These are phyloP conservation scores for Vanderwaltozyma verrucispora DNA, from an alignment of 805 yeast genomes.

Conservation along the genomic window DNA sequence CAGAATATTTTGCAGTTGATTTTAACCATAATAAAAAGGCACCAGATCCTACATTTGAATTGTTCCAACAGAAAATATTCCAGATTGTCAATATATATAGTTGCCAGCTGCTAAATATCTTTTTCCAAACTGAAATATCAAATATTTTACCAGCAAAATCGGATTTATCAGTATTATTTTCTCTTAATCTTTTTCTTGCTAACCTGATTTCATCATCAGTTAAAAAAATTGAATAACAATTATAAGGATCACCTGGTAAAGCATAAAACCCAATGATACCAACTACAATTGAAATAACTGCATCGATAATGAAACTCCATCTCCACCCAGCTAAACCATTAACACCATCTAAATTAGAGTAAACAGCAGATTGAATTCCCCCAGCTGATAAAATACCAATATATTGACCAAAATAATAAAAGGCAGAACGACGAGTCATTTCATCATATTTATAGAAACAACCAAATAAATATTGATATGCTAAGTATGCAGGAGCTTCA, in stretches of 20 bases:
- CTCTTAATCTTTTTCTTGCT: slow-evolving; percentile 35
- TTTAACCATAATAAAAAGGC: slow-evolving; percentile 51
- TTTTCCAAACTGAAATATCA: slow-evolving; percentile 40
- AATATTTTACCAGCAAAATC: slow-evolving; percentile 28
- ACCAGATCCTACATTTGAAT: slow-evolving; percentile 42
- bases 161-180: slow-evolving; percentile 27
- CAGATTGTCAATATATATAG: slow-evolving; percentile 42
- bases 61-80: slow-evolving; percentile 50
- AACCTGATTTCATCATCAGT: slow-evolving; percentile 47
- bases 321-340: slow-evolving; percentile 55
- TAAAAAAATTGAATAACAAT: slow-evolving; percentile 41
- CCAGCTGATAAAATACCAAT: slow-evolving; percentile 55
- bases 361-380: slow-evolving; percentile 48
- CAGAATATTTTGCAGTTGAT: slow-evolving; percentile 33
- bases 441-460: slow-evolving; percentile 49
- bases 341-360: slow-evolving; percentile 36
- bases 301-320: slow-evolving; percentile 65
- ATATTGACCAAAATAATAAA: slow-evolving; percentile 52
- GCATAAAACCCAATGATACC: slow-evolving; percentile 45
- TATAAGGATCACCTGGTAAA: slow-evolving; percentile 58
- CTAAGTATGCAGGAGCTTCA: slow-evolving; percentile 55
- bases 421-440: slow-evolving; percentile 50
- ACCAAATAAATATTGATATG: slow-evolving; percentile 47
- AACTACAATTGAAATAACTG: slow-evolving; percentile 45
- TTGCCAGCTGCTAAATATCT: slow-evolving; percentile 46